Percentiles rank a stretch among this genome's conserved stretches.
Conservation (phyloP, 225 moss, liverwort and hornwort genomes). For the Lunularia cruciata region DNA sequence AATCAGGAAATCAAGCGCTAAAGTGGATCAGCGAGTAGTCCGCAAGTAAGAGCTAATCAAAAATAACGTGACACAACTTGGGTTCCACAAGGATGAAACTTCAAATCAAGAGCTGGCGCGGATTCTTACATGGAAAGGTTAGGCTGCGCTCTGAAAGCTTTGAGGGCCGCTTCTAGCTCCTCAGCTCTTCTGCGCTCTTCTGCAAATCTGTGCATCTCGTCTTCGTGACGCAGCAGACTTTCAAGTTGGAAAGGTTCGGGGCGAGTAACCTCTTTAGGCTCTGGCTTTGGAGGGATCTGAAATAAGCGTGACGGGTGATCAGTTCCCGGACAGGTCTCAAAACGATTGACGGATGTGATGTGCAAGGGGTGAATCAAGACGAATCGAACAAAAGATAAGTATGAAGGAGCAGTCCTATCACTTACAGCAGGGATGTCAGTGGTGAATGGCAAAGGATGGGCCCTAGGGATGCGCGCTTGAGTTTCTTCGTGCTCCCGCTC, state of each 20-base stretch:
- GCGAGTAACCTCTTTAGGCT: slow-evolving; percentile 61
- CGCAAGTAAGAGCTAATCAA: neutral
- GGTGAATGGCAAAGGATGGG: slow-evolving; percentile 87
- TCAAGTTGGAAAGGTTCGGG: slow-evolving; percentile 80
- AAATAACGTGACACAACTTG: neutral
- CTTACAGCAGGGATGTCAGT: slow-evolving; percentile 82
- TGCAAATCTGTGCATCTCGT: slow-evolving; percentile 54
- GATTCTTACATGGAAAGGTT: slow-evolving; percentile 74
- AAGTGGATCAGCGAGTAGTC: neutral
- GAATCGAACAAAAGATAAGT: neutral
- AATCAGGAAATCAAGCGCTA: too few species aligned
- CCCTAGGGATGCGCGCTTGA: slow-evolving; percentile 79
- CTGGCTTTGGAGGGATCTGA: slow-evolving; percentile 71
- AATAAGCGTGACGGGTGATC: neutral
- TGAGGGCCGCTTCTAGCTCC: slow-evolving; percentile 53
- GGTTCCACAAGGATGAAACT: too few species aligned
- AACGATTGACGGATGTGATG: neutral
- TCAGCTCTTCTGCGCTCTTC: slow-evolving; percentile 43
- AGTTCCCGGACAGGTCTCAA: neutral
- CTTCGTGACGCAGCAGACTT: slow-evolving; percentile 71
- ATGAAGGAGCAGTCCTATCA: neutral
- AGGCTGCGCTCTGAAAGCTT: slow-evolving; percentile 82
- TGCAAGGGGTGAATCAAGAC: neutral
- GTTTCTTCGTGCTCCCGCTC: slow-evolving; percentile 67
- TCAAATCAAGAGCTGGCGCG: too few species aligned